Percentiles rank a stretch among this genome's conserved stretches.
Evolutionary conservation across 2,329 filamentous ascomycete species (phyloP).

Genomic region (Fusarium sterilihyphosum): DNA sequence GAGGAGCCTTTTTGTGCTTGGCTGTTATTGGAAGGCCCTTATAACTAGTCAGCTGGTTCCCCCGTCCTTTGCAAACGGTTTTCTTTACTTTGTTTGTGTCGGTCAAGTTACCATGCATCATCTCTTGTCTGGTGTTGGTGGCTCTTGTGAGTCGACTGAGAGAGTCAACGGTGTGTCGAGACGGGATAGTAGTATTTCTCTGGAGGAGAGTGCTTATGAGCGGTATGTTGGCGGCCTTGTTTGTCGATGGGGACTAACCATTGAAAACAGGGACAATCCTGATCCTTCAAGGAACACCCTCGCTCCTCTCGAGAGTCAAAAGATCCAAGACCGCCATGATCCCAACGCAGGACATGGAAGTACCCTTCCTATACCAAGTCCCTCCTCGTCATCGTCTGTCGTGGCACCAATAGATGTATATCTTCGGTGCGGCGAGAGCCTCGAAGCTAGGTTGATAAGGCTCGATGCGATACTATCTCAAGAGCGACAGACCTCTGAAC

Average conservation of each 20-base stretch:
- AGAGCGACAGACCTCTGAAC: neutral
- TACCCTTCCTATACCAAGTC: constrained; percentile 19
- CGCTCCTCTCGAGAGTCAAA: neutral
- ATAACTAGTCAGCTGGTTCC: constrained; percentile 18
- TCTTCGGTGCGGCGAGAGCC: constrained; percentile 19
- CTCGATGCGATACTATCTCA: neutral
- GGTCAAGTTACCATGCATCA: constrained; percentile 20
- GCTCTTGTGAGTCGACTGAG: constrained; percentile 21
- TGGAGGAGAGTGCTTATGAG: constrained; percentile 21
- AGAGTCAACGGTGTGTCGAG: neutral
- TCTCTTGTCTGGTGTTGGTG: constrained; percentile 29
- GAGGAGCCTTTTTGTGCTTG: neutral
- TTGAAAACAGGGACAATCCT: neutral
- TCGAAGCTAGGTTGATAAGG: constrained; percentile 19
- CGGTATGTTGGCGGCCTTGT: neutral
- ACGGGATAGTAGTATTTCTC: constrained; percentile 37
- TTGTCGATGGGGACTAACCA: neutral
- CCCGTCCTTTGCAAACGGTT: neutral
- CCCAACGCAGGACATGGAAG: neutral
- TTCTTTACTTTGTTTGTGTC: neutral
- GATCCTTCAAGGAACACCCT: neutral
- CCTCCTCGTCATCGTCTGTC: neutral
- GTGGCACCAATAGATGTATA: constrained; percentile 30
- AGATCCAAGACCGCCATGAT: neutral
- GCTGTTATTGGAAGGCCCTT: constrained; percentile 3